A percentile compares a stretch with the other conserved stretches of the same genome.
Conservation (phyloP, 1,284 basidiomycete genomes). For the Farysia itapuensis region DNA sequence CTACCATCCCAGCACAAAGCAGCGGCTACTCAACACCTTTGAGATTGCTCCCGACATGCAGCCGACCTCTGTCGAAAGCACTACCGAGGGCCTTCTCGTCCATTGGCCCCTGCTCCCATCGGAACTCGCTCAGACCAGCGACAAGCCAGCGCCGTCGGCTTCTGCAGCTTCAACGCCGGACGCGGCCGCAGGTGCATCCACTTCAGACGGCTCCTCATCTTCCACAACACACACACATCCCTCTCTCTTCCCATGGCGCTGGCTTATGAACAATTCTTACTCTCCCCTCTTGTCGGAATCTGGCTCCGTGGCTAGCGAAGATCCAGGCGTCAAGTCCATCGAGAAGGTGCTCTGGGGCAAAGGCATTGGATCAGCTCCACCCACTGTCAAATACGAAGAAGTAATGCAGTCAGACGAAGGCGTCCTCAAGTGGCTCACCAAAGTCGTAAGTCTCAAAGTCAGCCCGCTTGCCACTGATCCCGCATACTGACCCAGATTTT, state of each 20-base stretch:
- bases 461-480: not conserved
- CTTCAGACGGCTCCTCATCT: not conserved
- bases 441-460: conserved; percentile 68
- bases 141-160: not conserved
- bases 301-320: conserved; percentile 64
- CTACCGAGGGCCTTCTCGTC: conserved; percentile 70
- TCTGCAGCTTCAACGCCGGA: not conserved
- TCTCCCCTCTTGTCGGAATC: conserved; percentile 65
- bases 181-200: not conserved
- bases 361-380: conserved; percentile 74
- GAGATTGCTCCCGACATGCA: conserved; percentile 78
- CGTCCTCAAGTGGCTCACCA: conserved; percentile 77
- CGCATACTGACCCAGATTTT: not conserved
- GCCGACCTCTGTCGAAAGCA: conserved; percentile 68
- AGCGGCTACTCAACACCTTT: conserved; percentile 82
- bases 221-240: conserved; percentile 64
- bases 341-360: conserved; percentile 72
- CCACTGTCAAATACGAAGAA: conserved; percentile 74
- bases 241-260: conserved; percentile 83
- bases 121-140: conserved; percentile 4
- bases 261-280: conserved; percentile 75
- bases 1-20: conserved; percentile 86
- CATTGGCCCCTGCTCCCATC: conserved; percentile 61
- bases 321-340: conserved; percentile 14
- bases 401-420: conserved; percentile 74